Percentiles rank a stretch among this genome's conserved stretches.
Evolutionary conservation across 2,329 filamentous ascomycete species (phyloP).

Genomic region (Blastomyces gilchristii): DNA sequence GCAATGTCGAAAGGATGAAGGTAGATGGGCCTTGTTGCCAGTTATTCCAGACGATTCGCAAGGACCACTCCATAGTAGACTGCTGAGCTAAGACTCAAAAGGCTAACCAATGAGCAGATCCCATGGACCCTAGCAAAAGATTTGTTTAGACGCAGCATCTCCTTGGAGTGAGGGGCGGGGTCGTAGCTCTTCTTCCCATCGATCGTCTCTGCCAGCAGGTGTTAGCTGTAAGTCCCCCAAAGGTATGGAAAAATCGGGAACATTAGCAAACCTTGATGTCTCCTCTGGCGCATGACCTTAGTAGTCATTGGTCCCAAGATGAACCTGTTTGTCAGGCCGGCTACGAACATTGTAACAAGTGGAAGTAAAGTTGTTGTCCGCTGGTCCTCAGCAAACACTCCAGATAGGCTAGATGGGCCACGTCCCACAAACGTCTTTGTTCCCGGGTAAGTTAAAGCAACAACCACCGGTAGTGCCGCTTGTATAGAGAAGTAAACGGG

Average conservation of each 20-base stretch:
- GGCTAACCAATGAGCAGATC: conserved; percentile 66
- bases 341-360: conserved; percentile 58
- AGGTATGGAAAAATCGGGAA: background rate
- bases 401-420: conserved; percentile 39
- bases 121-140: conserved; percentile 72
- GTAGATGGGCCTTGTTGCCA: background rate
- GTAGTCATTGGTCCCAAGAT: conserved; percentile 67
- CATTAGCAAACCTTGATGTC: conserved; percentile 58
- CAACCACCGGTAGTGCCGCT: conserved; percentile 58
- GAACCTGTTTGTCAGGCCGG: conserved; percentile 58
- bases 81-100: conserved; percentile 58
- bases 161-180: conserved; percentile 63
- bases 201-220: conserved; percentile 51
- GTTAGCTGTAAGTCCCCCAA: background rate
- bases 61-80: conserved; percentile 71
- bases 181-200: conserved; percentile 86
- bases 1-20: background rate
- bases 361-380: conserved; percentile 57
- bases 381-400: conserved; percentile 51
- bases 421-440: conserved; percentile 31
- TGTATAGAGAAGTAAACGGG: conserved; percentile 77
- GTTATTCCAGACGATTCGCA: conserved; percentile 48
- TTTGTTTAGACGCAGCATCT: conserved; percentile 74
- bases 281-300: conserved; percentile 62
- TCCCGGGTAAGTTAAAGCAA: conserved; percentile 75